Evolutionary conservation across 495 filamentous ascomycete species (phyloP).

Genomic region (Penicillium longicatenatum): DNA sequence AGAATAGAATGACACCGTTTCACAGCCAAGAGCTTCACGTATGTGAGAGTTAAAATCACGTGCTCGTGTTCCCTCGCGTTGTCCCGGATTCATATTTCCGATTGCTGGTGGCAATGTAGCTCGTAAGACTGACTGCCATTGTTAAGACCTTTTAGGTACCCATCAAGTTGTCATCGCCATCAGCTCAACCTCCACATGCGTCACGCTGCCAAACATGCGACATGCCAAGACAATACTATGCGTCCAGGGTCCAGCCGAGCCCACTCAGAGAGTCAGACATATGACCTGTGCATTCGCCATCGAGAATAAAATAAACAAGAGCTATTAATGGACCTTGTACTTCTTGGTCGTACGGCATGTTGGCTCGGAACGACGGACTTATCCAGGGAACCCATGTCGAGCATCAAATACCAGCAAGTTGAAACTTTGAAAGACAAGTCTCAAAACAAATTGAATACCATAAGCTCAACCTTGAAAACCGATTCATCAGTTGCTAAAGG

Average conservation of each 20-base stretch:
- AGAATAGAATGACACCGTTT: too few relatives aligned
- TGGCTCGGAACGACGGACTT: neutral
- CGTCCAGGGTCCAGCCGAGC: neutral
- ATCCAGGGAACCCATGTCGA: neutral
- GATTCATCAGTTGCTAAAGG: too few relatives aligned
- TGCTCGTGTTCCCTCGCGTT: too few relatives aligned
- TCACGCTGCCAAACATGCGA: neutral
- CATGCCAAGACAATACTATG: slow-evolving; percentile 10
- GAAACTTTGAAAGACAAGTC: neutral
- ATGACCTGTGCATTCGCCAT: neutral
- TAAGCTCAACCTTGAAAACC: neutral
- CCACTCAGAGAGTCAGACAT: neutral
- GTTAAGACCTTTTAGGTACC: too few relatives aligned
- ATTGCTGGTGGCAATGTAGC: too few relatives aligned
- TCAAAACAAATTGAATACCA: neutral
- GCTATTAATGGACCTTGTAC: too few relatives aligned
- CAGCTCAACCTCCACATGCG: neutral
- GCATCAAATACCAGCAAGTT: neutral
- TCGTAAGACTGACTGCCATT: too few relatives aligned
- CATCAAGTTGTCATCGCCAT: neutral
- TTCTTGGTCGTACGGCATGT: too few relatives aligned
- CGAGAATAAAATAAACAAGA: too few relatives aligned
- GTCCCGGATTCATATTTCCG: too few relatives aligned
- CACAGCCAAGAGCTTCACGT: too few relatives aligned
- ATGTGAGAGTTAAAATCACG: too few relatives aligned